Evolutionary conservation across 1,139 yeast genomes (phyloP), one percentile per base, ranked within the genome.

Genomic region (Yamadazyma conglobata): DNA sequence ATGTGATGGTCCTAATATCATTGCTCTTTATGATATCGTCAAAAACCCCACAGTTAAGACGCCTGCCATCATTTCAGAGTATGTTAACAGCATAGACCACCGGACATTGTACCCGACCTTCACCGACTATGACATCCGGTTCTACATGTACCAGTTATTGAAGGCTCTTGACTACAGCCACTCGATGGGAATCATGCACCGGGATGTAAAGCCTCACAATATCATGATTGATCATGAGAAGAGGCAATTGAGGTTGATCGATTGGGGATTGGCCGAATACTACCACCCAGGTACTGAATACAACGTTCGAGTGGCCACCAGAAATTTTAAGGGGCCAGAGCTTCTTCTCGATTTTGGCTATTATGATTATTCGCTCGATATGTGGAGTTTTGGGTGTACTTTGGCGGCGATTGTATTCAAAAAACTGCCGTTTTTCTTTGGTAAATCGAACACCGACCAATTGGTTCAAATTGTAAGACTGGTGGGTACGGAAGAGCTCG

Each of bases 181-280:
- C 59, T 86, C 95, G 6, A 86, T 85, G 86, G 98, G 98, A 23
- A 89, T 91, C 40, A 91, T 91, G 85, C 98, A 91, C 59, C 71
- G 98, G 54, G 98, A 91, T 58, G 97, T 91, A 39, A 91, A 91
- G 58, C 98, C 98, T 13, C 96, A 91, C 55, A 91, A 91, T 52
- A 91, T 91, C 30, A 91, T 91, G 96, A 91, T 91, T 50, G 97
- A 91, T 56, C 97, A 89, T 46, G 75, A 76, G 32, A 70, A 70
- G 42, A 73, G 74, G 46, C 66, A 64, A 40, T 65, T 91, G 44
- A 75, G 96, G 43, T 71, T 91, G 40, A 91, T 91, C 44, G 98
- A 91, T 64, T 91, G 97, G 97, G 98, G 98, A 9, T 68, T 91
- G 37, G 97, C 97, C 5, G 98, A 91, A 56, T 89, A 88, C 52